These are phyloP conservation scores for Lentinus tigrinus DNA, from an alignment of 768 basidiomycete species.

Conservation along the genomic window DNA sequence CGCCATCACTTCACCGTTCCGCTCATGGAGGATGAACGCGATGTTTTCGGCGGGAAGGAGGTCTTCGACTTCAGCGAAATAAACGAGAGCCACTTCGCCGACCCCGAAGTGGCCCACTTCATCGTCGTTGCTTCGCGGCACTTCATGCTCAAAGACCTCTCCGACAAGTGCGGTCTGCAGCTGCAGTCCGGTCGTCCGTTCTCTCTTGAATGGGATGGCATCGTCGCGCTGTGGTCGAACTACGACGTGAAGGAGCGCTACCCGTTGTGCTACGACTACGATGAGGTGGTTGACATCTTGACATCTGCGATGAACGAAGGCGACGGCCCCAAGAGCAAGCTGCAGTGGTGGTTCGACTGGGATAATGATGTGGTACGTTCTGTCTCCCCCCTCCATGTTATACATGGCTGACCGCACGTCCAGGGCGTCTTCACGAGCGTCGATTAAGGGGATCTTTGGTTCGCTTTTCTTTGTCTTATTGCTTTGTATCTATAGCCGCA, in stretches of 20 bases:
- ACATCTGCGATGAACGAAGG: background rate
- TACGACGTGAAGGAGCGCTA: background rate
- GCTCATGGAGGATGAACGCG: background rate
- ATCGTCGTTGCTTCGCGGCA: background rate
- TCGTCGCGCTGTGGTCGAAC: background rate
- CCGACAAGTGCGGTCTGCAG: background rate
- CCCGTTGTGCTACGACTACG: background rate
- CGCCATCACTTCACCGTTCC: background rate
- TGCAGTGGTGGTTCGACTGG: background rate
- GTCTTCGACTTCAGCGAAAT: background rate
- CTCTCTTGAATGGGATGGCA: background rate
- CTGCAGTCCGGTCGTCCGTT: background rate
- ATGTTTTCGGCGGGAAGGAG: background rate
- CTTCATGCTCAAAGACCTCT: background rate
- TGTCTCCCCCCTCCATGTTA: too few species aligned
- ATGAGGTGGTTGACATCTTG: background rate
- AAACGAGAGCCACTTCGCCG: background rate
- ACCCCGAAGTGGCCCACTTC: background rate
- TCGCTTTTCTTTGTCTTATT: too few species aligned
- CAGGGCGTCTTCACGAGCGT: too few species aligned
- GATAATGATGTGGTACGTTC: background rate
- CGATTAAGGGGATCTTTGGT: too few species aligned
- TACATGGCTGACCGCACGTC: too few species aligned
- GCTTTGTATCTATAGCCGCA: too few species aligned
- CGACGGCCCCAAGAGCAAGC: background rate